phyloP scores from a whole-genome alignment of 2,329 filamentous ascomycete genomes.

The Thielaviopsis musarum region DNA sequence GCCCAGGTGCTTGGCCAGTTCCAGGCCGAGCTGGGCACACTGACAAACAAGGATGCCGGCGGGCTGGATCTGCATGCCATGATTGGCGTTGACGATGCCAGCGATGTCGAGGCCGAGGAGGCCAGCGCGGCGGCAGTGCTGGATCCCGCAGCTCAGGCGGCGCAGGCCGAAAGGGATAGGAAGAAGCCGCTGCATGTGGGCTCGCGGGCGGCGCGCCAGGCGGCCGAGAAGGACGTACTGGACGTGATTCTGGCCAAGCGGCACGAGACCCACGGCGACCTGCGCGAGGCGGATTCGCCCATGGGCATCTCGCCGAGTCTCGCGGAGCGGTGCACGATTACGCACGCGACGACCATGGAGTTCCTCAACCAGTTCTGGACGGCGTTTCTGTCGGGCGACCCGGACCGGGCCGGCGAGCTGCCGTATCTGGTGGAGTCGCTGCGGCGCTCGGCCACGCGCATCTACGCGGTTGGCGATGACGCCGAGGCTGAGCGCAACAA shows the following conservation, averaged over 20 bases:
- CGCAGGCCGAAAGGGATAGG: no score
- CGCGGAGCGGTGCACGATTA: constrained; percentile 43
- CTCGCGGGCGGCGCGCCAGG: constrained; percentile 46
- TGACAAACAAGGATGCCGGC: constrained; percentile 30
- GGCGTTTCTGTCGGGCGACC: constrained; percentile 75
- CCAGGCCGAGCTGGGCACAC: constrained; percentile 40
- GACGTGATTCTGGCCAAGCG: constrained; percentile 46
- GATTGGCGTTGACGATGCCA: constrained; percentile 55
- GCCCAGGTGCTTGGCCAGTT: constrained; percentile 48
- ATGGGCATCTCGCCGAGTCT: constrained; percentile 40
- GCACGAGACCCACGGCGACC: constrained; percentile 37
- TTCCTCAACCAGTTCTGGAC: constrained; percentile 97
- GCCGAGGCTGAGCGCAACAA: constrained; percentile 59
- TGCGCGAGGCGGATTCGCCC: constrained; percentile 27
- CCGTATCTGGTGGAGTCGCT: constrained; percentile 71
- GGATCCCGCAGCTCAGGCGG: constrained; percentile 13
- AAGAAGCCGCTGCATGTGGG: constrained; percentile 43
- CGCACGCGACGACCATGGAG: constrained; percentile 84
- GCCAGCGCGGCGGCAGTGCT: neutral
- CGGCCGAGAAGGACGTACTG: constrained; percentile 52
- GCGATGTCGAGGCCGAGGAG: constrained; percentile 36
- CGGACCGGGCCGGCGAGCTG: constrained; percentile 64
- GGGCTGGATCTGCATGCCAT: constrained; percentile 44
- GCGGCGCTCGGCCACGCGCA: constrained; percentile 56
- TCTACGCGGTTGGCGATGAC: constrained; percentile 61